Evolutionary conservation across 2,329 filamentous ascomycete species (phyloP), one percentile per base, ranked within the genome.

Genomic region (Colletotrichum aenigma): DNA sequence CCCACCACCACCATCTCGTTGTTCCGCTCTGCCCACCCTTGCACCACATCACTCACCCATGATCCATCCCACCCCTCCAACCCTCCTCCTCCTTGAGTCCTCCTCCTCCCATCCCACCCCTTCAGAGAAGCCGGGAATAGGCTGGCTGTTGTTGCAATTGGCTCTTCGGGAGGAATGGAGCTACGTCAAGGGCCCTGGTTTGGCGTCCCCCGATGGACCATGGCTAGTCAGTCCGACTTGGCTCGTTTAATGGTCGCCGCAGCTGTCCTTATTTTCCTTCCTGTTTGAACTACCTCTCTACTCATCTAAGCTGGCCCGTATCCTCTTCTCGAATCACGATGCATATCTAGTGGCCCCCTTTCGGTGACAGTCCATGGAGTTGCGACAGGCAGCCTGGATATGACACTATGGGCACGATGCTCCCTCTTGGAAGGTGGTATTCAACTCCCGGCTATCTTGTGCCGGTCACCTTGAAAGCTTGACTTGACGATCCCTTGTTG

Each of bases 381-480:
- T 26, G 65, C 70, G 74, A 74, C 65, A 69, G 58, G n/a, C 64
- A 26, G 34, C 65, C 58, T 26, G 28, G 70, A 24, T 38, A 76
- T 74, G 28, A 18, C 56, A 62, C 26, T 34, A 70, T 70, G 56
- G 64, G 67, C 73, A 60, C 70, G 21, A 74, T 76, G 58, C 30
- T 76, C 74, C 24, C 70, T 76, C 70, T 76, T 69, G 74, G 74
- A 73, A 76, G 74, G 74, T 76, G 74, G 74, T 76, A 76, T 74
- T 24, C 26, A 26, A n/a, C 36, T 58, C 26, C 56, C 70, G 74
- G 70, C 48, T 65, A 69, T 64, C 70, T 52, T 21, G 48, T 76
- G 74, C 74, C 74, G 70, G 58, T 34, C 56, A 73, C 28, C 58
- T 60, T 56, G 58, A 56, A 21, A 43, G 38, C 56, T 21, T 66